Evolutionary conservation across 768 basidiomycete genomes (phyloP).

Genomic region (Cubamyces lactineus): DNA sequence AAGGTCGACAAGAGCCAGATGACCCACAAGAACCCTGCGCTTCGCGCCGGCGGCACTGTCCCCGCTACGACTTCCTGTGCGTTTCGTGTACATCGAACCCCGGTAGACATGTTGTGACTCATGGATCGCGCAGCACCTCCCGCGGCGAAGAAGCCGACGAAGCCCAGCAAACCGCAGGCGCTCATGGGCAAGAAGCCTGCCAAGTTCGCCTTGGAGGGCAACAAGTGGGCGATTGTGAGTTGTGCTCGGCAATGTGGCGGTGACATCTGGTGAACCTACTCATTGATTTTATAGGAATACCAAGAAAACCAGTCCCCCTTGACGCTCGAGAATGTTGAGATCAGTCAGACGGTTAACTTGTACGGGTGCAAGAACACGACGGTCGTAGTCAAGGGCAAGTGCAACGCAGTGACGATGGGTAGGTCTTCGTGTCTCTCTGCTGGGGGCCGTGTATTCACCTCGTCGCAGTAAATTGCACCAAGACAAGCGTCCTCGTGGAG

Average conservation of each 20-base stretch:
- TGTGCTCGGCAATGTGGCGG: neutral
- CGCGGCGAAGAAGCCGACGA: conserved; percentile 63
- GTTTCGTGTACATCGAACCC: neutral
- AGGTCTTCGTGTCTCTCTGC: conserved; percentile 31
- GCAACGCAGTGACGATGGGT: conserved; percentile 93
- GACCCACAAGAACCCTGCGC: conserved; percentile 97
- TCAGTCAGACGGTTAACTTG: conserved; percentile 85
- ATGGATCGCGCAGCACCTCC: conserved; percentile 14
- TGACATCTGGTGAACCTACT: neutral
- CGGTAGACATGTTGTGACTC: neutral
- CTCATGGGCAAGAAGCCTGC: conserved; percentile 89
- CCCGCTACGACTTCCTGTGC: conserved; percentile 41
- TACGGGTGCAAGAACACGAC: conserved; percentile 89
- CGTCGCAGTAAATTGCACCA: conserved; percentile 77
- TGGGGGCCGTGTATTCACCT: neutral
- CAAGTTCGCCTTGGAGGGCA: conserved; percentile 88
- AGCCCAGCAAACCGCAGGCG: conserved; percentile 83
- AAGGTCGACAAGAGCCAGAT: conserved; percentile 97
- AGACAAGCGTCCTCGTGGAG: conserved; percentile 86
- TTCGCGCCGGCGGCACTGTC: conserved; percentile 61
- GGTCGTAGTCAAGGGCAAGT: conserved; percentile 87
- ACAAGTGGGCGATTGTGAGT: conserved; percentile 90
- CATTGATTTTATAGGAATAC: conserved; percentile 70
- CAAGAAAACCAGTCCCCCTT: conserved; percentile 80
- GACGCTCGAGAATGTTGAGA: conserved; percentile 72